A percentile compares a stretch with the other conserved stretches of the same genome.
These are phyloP conservation scores for Viola odorata DNA, from an alignment of 345 rosid genomes.

Conservation along the genomic window DNA sequence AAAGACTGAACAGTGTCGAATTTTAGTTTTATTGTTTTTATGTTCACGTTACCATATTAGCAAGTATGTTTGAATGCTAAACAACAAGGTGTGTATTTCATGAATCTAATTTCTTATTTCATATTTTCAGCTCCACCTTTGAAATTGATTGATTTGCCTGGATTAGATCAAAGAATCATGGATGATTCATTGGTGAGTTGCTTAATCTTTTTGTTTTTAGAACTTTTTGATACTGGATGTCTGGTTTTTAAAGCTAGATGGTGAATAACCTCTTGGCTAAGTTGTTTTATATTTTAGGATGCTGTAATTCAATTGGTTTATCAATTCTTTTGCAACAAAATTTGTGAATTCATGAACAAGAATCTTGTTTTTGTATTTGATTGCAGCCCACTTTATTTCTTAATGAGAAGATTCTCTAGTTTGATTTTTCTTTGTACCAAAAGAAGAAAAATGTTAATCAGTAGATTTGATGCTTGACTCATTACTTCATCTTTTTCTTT, in stretches of 20 bases:
- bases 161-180: conserved; percentile 91
- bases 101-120: not conserved
- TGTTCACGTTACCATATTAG: too few species aligned
- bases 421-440: not conserved
- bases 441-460: not conserved
- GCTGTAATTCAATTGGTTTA: not conserved
- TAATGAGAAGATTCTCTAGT: not conserved
- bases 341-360: not conserved
- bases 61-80: too few species aligned
- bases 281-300: not conserved
- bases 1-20: too few species aligned
- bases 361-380: not conserved
- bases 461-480: conserved; percentile 9
- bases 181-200: conserved; percentile 81
- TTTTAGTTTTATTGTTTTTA: too few species aligned
- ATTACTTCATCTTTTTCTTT: conserved; percentile 14
- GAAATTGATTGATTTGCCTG: conserved; percentile 92
- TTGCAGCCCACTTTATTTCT: not conserved
- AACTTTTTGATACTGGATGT: conserved; percentile 2
- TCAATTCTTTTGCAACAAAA: not conserved
- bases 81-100: not conserved
- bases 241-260: not conserved
- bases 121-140: conserved; percentile 38
- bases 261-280: not conserved
- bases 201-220: not conserved